A percentile compares a stretch with the other conserved stretches of the same genome.
phyloP scores from a whole-genome alignment of 805 yeast species.

The Saccharomycopsis fodiens region DNA sequence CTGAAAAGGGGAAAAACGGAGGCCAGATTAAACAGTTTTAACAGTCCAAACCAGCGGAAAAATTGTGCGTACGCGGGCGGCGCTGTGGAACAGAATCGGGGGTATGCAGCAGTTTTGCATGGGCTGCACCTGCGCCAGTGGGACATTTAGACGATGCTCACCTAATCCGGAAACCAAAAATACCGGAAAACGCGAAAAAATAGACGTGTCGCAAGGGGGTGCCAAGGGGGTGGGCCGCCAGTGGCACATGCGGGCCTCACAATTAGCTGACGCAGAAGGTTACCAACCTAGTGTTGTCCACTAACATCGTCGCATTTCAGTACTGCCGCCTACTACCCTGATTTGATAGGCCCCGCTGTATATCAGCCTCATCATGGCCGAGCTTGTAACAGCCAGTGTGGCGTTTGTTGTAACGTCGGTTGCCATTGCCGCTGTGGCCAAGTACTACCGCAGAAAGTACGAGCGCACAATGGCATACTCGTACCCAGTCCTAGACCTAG shows the following conservation, averaged over 20 bases:
- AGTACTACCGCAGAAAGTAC: constrained; percentile 10
- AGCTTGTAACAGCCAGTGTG: constrained; percentile 7
- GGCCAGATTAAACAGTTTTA: background rate
- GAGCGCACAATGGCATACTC: constrained; percentile 5
- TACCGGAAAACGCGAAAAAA: background rate
- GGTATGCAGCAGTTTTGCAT: background rate
- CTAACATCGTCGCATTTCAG: too few relatives aligned
- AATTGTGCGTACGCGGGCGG: background rate
- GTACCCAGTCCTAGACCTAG: constrained; percentile 14
- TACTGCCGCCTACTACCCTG: too few relatives aligned
- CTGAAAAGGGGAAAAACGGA: background rate
- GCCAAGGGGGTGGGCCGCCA: background rate
- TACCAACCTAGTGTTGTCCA: too few relatives aligned
- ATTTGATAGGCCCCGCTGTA: too few relatives aligned
- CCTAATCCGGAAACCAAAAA: background rate
- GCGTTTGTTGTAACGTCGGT: constrained; percentile 10
- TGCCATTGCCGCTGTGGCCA: constrained; percentile 10
- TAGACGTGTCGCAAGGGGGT: background rate
- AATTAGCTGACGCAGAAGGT: too few relatives aligned
- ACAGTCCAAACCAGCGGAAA: background rate
- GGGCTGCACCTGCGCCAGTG: background rate
- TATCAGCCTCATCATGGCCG: background rate
- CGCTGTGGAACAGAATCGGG: background rate
- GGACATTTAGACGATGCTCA: background rate
- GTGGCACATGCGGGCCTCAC: background rate